These are phyloP conservation scores for Amaranthus palmeri DNA, from an alignment of 148 eudicot genomes.

Conservation along the genomic window DNA sequence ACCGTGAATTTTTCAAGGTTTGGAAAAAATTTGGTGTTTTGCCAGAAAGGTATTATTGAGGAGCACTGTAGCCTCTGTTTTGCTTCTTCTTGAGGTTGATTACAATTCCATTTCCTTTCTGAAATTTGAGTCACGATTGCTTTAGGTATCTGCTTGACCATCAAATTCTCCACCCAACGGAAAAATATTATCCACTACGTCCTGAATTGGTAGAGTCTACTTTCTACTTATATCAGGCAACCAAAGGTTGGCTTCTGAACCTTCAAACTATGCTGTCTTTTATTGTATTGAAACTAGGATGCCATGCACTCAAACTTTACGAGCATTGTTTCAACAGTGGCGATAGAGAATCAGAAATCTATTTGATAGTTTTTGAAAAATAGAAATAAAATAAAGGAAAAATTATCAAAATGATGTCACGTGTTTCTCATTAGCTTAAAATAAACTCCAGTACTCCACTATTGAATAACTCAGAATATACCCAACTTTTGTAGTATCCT, in stretches of 20 bases:
- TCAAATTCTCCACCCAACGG: slow-evolving; percentile 92
- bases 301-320: not conserved
- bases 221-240: slow-evolving; percentile 93
- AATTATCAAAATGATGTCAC: no score
- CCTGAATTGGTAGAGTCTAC: slow-evolving; percentile 98
- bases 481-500: no score
- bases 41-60: slow-evolving; percentile 69
- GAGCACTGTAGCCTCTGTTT: not conserved
- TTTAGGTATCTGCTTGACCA: slow-evolving; percentile 83
- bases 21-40: slow-evolving; percentile 89
- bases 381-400: no score
- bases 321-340: not conserved
- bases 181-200: slow-evolving; percentile 91
- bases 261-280: not conserved
- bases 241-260: slow-evolving; percentile 57
- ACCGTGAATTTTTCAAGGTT: slow-evolving; percentile 80
- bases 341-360: not conserved
- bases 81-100: slow-evolving; percentile 2
- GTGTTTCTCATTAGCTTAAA: no score
- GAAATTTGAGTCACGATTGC: slow-evolving; percentile 8
- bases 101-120: not conserved
- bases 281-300: not conserved
- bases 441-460: no score
- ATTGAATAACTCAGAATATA: no score
- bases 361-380: no score